phyloP scores from a whole-genome alignment of 768 basidiomycete species.

The Megacollybia marginata region DNA sequence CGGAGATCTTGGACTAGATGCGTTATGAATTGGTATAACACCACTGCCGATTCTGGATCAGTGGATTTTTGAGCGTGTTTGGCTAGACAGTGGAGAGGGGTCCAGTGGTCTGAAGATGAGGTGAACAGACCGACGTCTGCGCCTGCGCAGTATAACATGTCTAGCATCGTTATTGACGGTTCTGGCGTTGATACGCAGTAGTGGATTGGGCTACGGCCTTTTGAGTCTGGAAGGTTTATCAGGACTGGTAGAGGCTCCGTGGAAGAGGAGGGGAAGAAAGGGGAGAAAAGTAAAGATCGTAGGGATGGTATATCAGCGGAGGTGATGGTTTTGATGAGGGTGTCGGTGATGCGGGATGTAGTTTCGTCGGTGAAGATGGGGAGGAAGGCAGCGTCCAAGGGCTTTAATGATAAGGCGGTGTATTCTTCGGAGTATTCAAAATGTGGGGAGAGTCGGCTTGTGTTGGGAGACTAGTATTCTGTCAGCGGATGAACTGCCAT shows the following conservation, averaged over 20 bases:
- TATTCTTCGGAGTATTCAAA: constrained; percentile 28
- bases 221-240: constrained; percentile 59
- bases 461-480: not conserved
- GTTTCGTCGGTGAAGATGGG: constrained; percentile 34
- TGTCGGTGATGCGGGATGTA: constrained; percentile 36
- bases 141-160: constrained; percentile 68
- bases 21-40: constrained; percentile 49
- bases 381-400: constrained; percentile 33
- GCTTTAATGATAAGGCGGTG: constrained; percentile 29
- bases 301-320: constrained; percentile 42
- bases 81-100: constrained; percentile 64
- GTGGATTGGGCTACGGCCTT: constrained; percentile 71
- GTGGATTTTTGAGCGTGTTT: constrained; percentile 24
- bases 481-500: not conserved
- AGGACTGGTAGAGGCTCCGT: constrained; percentile 44
- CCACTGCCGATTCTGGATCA: constrained; percentile 24
- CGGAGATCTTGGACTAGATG: constrained; percentile 67
- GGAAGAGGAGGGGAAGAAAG: constrained; percentile 26
- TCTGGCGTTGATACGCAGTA: constrained; percentile 49
- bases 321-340: constrained; percentile 47
- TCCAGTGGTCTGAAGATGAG: constrained; percentile 45
- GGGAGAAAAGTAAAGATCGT: constrained; percentile 48
- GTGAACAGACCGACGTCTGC: constrained; percentile 72
- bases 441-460: constrained; percentile 17
- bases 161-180: constrained; percentile 57